Evolutionary conservation across 805 yeast genomes (phyloP).

Genomic region (Candida khao-thaluensis): DNA sequence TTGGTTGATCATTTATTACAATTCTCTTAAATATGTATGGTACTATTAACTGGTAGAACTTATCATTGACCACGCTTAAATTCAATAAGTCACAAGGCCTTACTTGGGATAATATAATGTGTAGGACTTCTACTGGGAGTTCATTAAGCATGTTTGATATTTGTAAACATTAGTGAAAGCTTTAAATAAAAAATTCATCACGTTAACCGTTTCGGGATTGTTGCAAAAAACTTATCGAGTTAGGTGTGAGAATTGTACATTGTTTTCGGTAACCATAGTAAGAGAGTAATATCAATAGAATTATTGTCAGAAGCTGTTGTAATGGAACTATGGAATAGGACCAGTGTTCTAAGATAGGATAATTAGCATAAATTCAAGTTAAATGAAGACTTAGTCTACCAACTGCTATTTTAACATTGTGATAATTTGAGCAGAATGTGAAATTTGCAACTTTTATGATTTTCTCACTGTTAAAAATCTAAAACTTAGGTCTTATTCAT

Average conservation of each 20-base stretch:
- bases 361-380: too few species aligned
- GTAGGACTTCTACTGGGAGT: constrained; percentile 23
- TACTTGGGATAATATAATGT: constrained; percentile 14
- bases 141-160: constrained; percentile 15
- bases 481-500: too few species aligned
- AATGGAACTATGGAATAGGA: too few species aligned
- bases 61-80: constrained; percentile 16
- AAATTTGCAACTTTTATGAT: too few species aligned
- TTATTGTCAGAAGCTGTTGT: too few species aligned
- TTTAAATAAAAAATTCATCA: background rate
- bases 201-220: constrained; percentile 4
- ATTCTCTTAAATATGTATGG: constrained; percentile 19
- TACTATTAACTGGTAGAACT: constrained; percentile 10
- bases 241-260: background rate
- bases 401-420: too few species aligned
- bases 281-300: too few species aligned
- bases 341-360: too few species aligned
- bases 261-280: too few species aligned
- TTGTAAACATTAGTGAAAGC: background rate
- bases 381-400: too few species aligned
- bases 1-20: constrained; percentile 13
- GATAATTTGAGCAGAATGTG: too few species aligned
- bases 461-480: too few species aligned
- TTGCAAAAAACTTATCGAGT: constrained; percentile 7
- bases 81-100: constrained; percentile 17